Base-by-base conservation (phyloP, 768 basidiomycete genomes). In the Chalciporus chontae region DNA sequence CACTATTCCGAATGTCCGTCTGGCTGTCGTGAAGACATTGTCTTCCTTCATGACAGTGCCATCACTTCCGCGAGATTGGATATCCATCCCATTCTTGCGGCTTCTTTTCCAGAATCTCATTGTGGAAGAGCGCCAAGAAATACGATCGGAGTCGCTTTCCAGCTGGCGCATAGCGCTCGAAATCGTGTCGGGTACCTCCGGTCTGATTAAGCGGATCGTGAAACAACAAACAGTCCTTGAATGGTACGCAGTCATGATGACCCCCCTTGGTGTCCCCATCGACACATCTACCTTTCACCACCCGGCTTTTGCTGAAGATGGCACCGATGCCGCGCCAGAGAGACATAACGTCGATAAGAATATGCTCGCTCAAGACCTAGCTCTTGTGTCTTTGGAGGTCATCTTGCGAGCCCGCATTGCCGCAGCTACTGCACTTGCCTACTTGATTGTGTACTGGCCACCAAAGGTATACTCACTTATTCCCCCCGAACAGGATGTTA, bases 301-400 rank as follows among this genome's bases (percentile, higher is more conserved):
- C 40, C 81, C 85, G 3, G 71, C 75, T 3, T 66, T 79, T n/a
- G 63, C 74, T 1, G 68, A 71, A 14, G 73, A 78, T 47, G 78
- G 77, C 9, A 67, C 69, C 6, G 71, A 74, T 19, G 67, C 71
- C 2, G 39, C 24, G 17, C 71, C 76, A 0, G 87, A 91, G 64
- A 78, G 84, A 40, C 91, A 98, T 65, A 94, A 96, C 59, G 91
- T 98, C 27, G 96, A 99, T 73, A 98, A 93, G 75, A 88, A 87
- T 51, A 93, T 98, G 85, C 75, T 97, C 19, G 76, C 80, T 5
- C 94, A 97, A 63, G 96, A 99, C 64, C 71, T 93, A 38, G 83
- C 90, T 0, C 74, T 99, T 32, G 78, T 98, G 27, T 74, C 85
- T 6, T 69, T 78, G 19, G 93, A 96, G 59, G 70, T 82, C 5